These are phyloP conservation scores for Naganishia friedmannii DNA, from an alignment of 768 basidiomycete species.

Conservation along the genomic window DNA sequence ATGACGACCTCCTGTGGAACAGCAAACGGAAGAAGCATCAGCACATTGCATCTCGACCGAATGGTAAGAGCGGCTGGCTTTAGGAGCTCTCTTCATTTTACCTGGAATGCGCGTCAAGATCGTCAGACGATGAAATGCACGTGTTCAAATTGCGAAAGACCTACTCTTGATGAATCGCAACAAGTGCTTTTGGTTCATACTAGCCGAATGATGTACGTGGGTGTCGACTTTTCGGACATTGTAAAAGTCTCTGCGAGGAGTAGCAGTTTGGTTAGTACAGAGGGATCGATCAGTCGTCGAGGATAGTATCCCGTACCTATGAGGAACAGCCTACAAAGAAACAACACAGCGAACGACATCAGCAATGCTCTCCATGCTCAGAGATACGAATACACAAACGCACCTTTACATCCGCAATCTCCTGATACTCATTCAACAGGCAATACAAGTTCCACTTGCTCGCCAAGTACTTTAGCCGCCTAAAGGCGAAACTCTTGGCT, in stretches of 20 bases:
- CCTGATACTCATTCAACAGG: constrained; percentile 87
- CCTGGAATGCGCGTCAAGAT: not conserved
- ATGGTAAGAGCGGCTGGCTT: constrained; percentile 34
- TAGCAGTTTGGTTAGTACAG: not conserved
- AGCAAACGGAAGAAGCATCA: not conserved
- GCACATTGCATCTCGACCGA: not conserved
- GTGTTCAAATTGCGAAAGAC: constrained; percentile 43
- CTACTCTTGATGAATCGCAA: constrained; percentile 98
- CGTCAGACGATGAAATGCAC: not conserved
- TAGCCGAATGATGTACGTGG: constrained; percentile 96
- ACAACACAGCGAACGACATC: not conserved
- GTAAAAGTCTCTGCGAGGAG: constrained; percentile 82
- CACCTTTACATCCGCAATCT: constrained; percentile 94
- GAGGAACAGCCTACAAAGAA: constrained; percentile 65
- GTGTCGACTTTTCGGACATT: constrained; percentile 98
- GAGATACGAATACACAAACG: constrained; percentile 36
- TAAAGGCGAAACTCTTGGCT: constrained; percentile 90
- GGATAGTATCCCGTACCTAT: constrained; percentile 59
- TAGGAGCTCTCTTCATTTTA: constrained; percentile 49
- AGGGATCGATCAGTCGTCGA: not conserved
- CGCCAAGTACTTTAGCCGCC: constrained; percentile 81
- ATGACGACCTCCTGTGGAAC: constrained; percentile 80
- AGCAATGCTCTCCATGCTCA: no score
- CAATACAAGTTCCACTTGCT: constrained; percentile 93
- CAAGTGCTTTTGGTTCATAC: constrained; percentile 99